Conservation (phyloP, 306 rosid genomes). For the Prunus davidiana region DNA sequence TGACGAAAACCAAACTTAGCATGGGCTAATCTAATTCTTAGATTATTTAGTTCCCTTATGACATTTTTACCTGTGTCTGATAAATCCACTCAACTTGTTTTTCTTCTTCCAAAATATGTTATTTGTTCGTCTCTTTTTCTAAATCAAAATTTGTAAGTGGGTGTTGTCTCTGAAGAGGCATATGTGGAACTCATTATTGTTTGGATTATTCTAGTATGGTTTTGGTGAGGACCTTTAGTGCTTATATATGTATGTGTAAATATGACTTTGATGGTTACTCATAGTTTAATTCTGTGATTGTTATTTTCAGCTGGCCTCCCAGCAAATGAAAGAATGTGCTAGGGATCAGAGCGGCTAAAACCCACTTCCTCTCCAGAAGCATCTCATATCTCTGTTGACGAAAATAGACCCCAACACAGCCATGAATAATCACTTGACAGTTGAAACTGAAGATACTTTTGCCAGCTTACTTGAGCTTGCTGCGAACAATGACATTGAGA, state of each 20-base stretch:
- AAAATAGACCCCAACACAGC: slow-evolving; percentile 24
- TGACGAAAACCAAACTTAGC: background rate
- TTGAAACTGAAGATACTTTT: slow-evolving; percentile 74
- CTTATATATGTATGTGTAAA: background rate
- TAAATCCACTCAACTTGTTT: background rate
- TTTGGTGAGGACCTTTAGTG: background rate
- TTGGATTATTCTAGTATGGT: background rate
- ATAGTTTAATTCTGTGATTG: slow-evolving; percentile 4
- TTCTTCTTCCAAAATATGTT: background rate
- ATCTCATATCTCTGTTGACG: slow-evolving; percentile 17
- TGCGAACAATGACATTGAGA: slow-evolving; percentile 71
- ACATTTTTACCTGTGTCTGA: background rate
- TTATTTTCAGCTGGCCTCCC: slow-evolving; percentile 27
- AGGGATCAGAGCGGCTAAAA: slow-evolving; percentile 45
- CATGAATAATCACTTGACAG: slow-evolving; percentile 80
- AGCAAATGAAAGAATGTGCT: slow-evolving; percentile 56
- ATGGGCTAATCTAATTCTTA: background rate
- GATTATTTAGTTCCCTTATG: background rate
- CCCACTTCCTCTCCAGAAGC: slow-evolving; percentile 16
- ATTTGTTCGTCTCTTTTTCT: background rate
- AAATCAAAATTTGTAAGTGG: background rate
- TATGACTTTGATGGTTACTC: background rate
- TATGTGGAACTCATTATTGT: slow-evolving; percentile 1
- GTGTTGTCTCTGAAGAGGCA: background rate
- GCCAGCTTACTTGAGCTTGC: slow-evolving; percentile 85